Percentiles rank a stretch among this genome's conserved stretches.
These are phyloP conservation scores for Malus sylvestris DNA, from an alignment of 306 rosid species.

Conservation along the genomic window DNA sequence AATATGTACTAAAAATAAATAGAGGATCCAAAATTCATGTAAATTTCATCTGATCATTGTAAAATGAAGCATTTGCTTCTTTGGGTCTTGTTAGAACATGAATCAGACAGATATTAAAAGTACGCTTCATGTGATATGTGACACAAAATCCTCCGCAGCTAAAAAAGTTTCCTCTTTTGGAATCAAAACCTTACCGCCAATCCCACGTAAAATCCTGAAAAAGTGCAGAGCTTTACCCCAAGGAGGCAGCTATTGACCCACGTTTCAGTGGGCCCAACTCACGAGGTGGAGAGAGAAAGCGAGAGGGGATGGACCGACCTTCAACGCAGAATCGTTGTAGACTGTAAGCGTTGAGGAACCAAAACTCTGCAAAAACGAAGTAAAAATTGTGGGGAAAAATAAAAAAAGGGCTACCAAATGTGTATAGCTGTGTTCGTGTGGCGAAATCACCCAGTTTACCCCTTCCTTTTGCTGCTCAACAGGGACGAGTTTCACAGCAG, in stretches of 20 bases:
- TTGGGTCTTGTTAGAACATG: too few species aligned
- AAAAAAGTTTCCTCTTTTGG: not conserved
- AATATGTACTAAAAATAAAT: too few species aligned
- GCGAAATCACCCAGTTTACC: constrained; percentile 60
- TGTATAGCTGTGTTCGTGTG: constrained; percentile 64
- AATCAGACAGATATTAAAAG: not conserved
- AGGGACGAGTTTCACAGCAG: constrained; percentile 52
- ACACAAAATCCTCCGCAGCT: not conserved
- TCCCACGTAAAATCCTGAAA: not conserved
- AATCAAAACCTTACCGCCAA: not conserved
- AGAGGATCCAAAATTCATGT: too few species aligned
- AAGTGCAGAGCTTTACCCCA: not conserved
- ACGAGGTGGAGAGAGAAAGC: not conserved
- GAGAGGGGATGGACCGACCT: not conserved
- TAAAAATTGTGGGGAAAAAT: not conserved
- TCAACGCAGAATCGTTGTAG: not conserved
- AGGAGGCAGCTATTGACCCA: not conserved
- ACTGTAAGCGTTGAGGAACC: not conserved
- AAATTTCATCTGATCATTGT: too few species aligned
- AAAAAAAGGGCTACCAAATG: constrained; percentile 14
- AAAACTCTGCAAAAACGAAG: not conserved
- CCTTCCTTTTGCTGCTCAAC: constrained; percentile 49
- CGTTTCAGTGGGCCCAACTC: not conserved
- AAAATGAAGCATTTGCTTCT: too few species aligned
- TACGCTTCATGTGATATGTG: not conserved